phyloP scores from a whole-genome alignment of 768 basidiomycete species.

The Phallus indusiatus region DNA sequence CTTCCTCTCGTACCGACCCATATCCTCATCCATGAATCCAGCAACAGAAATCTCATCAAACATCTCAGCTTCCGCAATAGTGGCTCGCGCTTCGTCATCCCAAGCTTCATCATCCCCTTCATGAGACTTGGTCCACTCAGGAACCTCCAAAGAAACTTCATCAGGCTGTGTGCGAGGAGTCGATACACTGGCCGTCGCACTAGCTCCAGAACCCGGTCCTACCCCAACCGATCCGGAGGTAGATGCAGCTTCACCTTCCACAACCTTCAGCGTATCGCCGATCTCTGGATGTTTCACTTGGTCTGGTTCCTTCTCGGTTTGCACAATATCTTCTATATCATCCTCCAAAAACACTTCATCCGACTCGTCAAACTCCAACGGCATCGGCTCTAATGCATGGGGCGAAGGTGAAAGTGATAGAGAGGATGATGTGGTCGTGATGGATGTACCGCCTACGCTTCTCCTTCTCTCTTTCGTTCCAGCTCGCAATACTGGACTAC shows the following conservation, averaged over 20 bases:
- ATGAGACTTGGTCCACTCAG: conserved; percentile 24
- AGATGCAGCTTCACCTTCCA: conserved; percentile 11
- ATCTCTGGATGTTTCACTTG: conserved; percentile 12
- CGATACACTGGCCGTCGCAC: conserved; percentile 11
- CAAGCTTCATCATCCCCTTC: conserved; percentile 27
- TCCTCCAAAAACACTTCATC: conserved; percentile 47
- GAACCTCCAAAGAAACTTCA: conserved; percentile 20
- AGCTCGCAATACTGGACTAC: conserved; percentile 32
- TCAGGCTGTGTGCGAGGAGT: conserved; percentile 25
- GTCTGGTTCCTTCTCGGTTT: conserved; percentile 6
- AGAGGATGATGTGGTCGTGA: neutral
- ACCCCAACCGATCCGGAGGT: neutral
- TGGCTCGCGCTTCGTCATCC: conserved; percentile 34
- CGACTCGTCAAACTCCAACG: conserved; percentile 56
- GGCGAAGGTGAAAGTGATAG: neutral
- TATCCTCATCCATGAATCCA: conserved; percentile 12
- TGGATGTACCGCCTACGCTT: neutral
- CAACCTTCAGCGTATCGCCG: conserved; percentile 14
- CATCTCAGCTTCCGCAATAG: conserved; percentile 43
- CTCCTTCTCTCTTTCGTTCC: conserved; percentile 14
- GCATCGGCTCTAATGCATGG: conserved; percentile 22
- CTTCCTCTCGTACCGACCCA: neutral
- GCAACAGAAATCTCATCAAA: conserved; percentile 33
- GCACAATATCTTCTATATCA: neutral
- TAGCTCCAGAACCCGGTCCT: neutral